Conservation (phyloP, 164 flowering plant species). For the Litsea cubeba region DNA sequence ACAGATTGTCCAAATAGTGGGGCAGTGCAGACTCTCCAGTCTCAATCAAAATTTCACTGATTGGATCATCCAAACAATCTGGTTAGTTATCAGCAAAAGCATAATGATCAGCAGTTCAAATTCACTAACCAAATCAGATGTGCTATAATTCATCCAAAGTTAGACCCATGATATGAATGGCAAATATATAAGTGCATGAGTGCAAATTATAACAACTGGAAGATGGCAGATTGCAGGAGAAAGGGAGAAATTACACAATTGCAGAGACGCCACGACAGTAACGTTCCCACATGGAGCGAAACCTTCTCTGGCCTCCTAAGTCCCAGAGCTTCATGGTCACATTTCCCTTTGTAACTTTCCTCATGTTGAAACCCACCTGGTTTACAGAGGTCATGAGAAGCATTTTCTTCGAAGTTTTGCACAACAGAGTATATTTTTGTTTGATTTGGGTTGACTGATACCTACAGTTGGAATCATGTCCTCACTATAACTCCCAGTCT, state of each 20-base stretch:
- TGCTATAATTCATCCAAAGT: not conserved
- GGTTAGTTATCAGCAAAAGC: not conserved
- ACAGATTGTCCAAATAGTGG: not conserved
- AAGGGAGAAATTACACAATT: conserved; percentile 54
- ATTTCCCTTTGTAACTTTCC: conserved; percentile 89
- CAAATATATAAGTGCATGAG: too few relatives aligned
- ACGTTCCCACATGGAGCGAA: conserved; percentile 96
- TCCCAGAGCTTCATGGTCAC: conserved; percentile 97
- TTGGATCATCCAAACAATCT: too few relatives aligned
- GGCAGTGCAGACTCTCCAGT: too few relatives aligned
- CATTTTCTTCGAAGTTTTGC: not conserved
- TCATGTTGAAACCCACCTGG: conserved; percentile 91
- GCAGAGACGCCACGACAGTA: conserved; percentile 93
- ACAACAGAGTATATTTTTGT: not conserved
- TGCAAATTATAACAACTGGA: not conserved
- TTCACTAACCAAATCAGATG: not conserved
- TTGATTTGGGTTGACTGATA: conserved; percentile 19
- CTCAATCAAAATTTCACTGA: too few relatives aligned
- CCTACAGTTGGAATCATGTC: conserved; percentile 97
- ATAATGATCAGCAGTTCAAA: not conserved
- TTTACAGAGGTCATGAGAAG: conserved; percentile 6
- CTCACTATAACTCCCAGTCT: conserved; percentile 92
- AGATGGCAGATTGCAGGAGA: not conserved
- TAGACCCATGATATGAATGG: not conserved
- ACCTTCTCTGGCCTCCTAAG: conserved; percentile 90